These are phyloP conservation scores for Iris macrosiphon DNA, from an alignment of 106 monocot genomes.

Conservation along the genomic window DNA sequence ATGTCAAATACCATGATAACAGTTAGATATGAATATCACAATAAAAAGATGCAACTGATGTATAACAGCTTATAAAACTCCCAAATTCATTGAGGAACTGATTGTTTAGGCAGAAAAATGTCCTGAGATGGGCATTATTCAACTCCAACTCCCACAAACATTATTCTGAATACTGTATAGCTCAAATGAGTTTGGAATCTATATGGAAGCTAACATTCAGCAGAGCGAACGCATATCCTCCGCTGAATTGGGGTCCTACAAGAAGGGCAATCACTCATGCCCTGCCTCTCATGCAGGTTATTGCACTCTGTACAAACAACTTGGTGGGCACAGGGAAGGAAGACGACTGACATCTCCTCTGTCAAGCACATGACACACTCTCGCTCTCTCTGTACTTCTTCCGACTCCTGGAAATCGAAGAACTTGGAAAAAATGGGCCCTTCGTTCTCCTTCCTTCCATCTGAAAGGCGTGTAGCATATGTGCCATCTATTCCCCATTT, in stretches of 20 bases:
- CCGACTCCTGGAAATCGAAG: background rate
- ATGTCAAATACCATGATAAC: no score
- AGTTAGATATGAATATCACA: no score
- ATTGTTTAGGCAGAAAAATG: no score
- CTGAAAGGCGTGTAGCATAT: constrained; percentile 3
- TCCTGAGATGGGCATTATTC: no score
- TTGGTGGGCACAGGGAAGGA: constrained; percentile 62
- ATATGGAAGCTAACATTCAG: constrained; percentile 22
- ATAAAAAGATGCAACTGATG: no score
- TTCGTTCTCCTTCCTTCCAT: constrained; percentile 15
- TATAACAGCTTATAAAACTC: no score
- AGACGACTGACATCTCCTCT: constrained; percentile 55
- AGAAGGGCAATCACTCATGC: constrained; percentile 61
- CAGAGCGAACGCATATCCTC: constrained; percentile 39
- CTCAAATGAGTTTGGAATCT: no score
- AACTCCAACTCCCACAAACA: no score
- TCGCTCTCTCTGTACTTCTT: constrained; percentile 1
- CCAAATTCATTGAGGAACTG: no score
- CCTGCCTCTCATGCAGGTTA: constrained; percentile 35
- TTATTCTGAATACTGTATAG: no score
- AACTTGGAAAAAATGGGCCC: background rate
- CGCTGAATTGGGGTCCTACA: constrained; percentile 40
- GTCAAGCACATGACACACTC: constrained; percentile 56
- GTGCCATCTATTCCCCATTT: constrained; percentile 29
- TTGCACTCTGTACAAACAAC: constrained; percentile 52